Conservation (phyloP, 345 rosid genomes). For the Lagerstroemia speciosa region DNA sequence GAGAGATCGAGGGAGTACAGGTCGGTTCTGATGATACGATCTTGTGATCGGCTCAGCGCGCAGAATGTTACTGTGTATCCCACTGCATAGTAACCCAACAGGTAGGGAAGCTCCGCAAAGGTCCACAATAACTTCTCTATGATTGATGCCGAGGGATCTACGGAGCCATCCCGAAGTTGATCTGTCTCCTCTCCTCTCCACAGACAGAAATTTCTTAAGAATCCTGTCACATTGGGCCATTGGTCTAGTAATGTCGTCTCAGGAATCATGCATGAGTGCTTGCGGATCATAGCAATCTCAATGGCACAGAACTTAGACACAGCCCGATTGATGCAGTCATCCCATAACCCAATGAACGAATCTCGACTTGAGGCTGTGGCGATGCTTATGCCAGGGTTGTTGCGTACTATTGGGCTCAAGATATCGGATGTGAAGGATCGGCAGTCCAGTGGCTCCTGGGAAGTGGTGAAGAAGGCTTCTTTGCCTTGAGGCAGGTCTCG, state of each 20-base stretch:
- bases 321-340: slow-evolving; percentile 69
- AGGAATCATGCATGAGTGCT: slow-evolving; percentile 27
- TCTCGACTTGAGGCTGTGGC: slow-evolving; percentile 55
- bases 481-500: slow-evolving; percentile 77
- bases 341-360: slow-evolving; percentile 81
- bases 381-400: slow-evolving; percentile 34
- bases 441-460: slow-evolving; percentile 58
- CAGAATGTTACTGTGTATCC: slow-evolving; percentile 74
- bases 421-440: slow-evolving; percentile 55
- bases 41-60: slow-evolving; percentile 59
- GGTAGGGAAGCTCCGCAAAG: slow-evolving; percentile 72
- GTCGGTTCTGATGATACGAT: slow-evolving; percentile 59
- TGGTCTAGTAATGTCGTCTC: slow-evolving; percentile 50
- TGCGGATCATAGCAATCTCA: slow-evolving; percentile 50
- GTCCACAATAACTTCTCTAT: slow-evolving; percentile 82
- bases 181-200: slow-evolving; percentile 97
- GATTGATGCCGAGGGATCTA: slow-evolving; percentile 56
- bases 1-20: slow-evolving; percentile 59
- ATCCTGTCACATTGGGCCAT: slow-evolving; percentile 92
- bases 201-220: slow-evolving; percentile 54
- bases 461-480: slow-evolving; percentile 63
- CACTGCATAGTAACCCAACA: slow-evolving; percentile 75
- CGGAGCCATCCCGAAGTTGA: slow-evolving; percentile 46
- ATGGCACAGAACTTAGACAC: slow-evolving; percentile 64
- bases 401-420: slow-evolving; percentile 49